Conservation (phyloP, 306 rosid species). For the Pyrus communis region DNA sequence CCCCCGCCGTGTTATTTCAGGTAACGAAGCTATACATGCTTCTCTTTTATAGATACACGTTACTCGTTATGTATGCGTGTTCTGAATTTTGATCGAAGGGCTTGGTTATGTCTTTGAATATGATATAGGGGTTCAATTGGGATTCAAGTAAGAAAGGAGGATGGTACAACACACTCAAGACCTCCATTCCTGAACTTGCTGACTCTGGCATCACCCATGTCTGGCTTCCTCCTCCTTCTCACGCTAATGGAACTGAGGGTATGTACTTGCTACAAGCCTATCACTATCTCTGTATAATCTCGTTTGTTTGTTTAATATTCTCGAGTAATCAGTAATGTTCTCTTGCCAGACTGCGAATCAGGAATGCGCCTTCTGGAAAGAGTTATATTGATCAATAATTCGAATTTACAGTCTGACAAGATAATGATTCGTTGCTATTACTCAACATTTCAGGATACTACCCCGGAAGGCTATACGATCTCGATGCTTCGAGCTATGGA, state of each 20-base stretch:
- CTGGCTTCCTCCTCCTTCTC: constrained; percentile 93
- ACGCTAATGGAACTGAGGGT: constrained; percentile 48
- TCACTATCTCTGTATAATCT: neutral
- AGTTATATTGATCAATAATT: too few species aligned
- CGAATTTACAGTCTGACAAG: too few species aligned
- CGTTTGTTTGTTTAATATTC: too few species aligned
- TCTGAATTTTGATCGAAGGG: too few species aligned
- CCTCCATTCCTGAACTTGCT: constrained; percentile 47
- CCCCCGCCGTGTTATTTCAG: constrained; percentile 61
- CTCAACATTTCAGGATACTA: constrained; percentile 34
- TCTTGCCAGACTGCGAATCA: too few species aligned
- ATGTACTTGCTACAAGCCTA: neutral
- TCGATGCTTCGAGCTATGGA: constrained; percentile 56
- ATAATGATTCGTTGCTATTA: too few species aligned
- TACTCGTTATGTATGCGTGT: too few species aligned
- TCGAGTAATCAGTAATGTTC: too few species aligned
- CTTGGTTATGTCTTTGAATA: neutral
- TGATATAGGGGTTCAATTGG: constrained; percentile 75
- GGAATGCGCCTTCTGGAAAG: too few species aligned
- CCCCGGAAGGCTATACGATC: constrained; percentile 64
- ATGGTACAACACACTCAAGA: constrained; percentile 64
- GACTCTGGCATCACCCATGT: constrained; percentile 63
- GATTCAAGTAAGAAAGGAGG: constrained; percentile 64
- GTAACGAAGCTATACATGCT: constrained; percentile 6
- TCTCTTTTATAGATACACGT: neutral